A percentile compares a stretch with the other conserved stretches of the same genome.
phyloP scores from a whole-genome alignment of 1,284 basidiomycete genomes.

The Kalmanozyma brasiliensis region DNA sequence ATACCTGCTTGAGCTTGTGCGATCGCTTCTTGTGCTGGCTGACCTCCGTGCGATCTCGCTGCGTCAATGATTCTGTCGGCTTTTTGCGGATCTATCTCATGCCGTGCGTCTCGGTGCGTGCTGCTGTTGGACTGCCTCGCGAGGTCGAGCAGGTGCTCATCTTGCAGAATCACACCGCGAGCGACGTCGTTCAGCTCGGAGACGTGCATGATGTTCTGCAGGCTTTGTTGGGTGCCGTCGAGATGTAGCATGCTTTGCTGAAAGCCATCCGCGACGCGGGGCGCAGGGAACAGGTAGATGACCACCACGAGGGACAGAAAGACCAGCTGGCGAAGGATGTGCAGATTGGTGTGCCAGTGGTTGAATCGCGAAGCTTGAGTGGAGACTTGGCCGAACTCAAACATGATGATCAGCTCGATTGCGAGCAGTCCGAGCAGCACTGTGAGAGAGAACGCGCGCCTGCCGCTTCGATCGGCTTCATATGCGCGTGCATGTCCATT shows the following conservation, averaged over 20 bases:
- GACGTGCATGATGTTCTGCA: conserved; percentile 28
- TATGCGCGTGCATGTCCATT: not conserved
- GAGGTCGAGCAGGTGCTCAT: conserved; percentile 16
- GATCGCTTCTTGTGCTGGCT: conserved; percentile 11
- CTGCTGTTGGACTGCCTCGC: conserved; percentile 9
- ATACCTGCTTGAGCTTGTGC: conserved; percentile 23
- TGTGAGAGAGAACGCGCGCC: conserved; percentile 20
- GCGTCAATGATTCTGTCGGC: conserved; percentile 13
- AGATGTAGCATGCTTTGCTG: conserved; percentile 29
- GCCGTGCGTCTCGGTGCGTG: not conserved
- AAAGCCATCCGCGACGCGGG: conserved; percentile 10
- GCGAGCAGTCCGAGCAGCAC: conserved; percentile 15
- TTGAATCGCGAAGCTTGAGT: conserved; percentile 21
- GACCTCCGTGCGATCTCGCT: conserved; percentile 11
- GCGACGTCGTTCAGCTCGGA: conserved; percentile 27
- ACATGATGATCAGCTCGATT: conserved; percentile 39
- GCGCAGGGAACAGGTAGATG: conserved; percentile 32
- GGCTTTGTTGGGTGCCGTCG: conserved; percentile 22
- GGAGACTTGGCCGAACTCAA: conserved; percentile 38
- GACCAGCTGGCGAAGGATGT: conserved; percentile 31
- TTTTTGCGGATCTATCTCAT: conserved; percentile 8
- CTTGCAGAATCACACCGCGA: conserved; percentile 17
- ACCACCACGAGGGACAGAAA: conserved; percentile 20
- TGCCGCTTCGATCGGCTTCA: conserved; percentile 36
- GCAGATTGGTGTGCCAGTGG: conserved; percentile 46